Evolutionary conservation across 306 rosid species (phyloP), one percentile per base, ranked within the genome.

Genomic region (Cyclanthera cordifolia): DNA sequence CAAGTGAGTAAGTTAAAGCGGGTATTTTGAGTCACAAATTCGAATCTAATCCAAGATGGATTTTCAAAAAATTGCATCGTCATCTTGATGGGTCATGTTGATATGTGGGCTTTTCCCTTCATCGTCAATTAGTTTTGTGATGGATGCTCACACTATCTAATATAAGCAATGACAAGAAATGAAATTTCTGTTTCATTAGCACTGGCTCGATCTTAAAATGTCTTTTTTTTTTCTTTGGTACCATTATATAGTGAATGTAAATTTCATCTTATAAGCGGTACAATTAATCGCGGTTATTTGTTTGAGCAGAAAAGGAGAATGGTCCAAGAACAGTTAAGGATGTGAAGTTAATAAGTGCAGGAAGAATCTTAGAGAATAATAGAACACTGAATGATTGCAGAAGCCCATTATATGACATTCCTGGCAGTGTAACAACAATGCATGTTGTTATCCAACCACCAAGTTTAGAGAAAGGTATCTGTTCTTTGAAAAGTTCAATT

Each of bases 261-360:
- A 24, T 13, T 52, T 50, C 50, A n/a, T 32, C 21, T 19, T 28
- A 27, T 65, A 43, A 21, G 39, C 14, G 2, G 3, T 37, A 39
- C 30, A 14, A 47, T 39, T 67, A 67, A 1, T 68, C 53, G 41
- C 50, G 67, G 68, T 73, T 49, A 4, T 69, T 58, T 70, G 63
- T 79, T 80, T 75, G 28, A 53, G 53, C 77, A 92, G 97, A 85
- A 53, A 89, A 87, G 76, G 96, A 85, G 65, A 80, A 84, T 75
- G 96, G 87, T 32, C 97, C 97, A 15, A 92, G 78, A 86, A 92
- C 90, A 43, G 84, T 89, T 7, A 89, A 89, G 79, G 97, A 92
- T 77, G 84, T 92, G 77, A 89, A 89, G 93, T 74, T 92, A 75
- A 92, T 92, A 75, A 82, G 96, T 72, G 95, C 80, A 0, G 97